A percentile compares a stretch with the other conserved stretches of the same genome.
phyloP scores from a whole-genome alignment of 768 basidiomycete genomes.

The Mycena rebaudengoi region DNA sequence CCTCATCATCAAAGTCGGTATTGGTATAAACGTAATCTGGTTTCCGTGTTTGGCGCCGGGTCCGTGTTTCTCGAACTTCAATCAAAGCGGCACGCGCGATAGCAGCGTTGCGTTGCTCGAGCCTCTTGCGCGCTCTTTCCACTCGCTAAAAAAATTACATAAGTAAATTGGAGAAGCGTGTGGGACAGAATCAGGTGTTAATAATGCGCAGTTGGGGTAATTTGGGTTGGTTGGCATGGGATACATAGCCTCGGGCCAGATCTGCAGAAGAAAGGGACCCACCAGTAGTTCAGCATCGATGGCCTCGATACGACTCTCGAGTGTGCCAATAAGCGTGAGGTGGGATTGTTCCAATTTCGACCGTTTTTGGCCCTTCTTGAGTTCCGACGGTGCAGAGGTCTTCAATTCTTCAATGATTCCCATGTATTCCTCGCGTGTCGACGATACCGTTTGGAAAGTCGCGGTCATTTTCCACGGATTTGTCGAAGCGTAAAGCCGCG shows the following conservation, averaged over 20 bases:
- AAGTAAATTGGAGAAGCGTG: constrained; percentile 21
- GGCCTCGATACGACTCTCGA: constrained; percentile 70
- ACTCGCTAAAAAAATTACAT: constrained; percentile 63
- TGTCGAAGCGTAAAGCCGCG: constrained; percentile 82
- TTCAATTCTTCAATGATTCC: constrained; percentile 70
- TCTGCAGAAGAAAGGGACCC: constrained; percentile 44
- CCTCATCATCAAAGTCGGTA: constrained; percentile 67
- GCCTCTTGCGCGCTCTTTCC: constrained; percentile 71
- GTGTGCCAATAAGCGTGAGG: constrained; percentile 62
- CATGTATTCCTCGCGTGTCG: constrained; percentile 79
- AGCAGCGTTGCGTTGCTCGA: constrained; percentile 70
- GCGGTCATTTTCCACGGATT: constrained; percentile 92
- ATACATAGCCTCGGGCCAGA: background rate
- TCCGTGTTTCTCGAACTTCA: constrained; percentile 82
- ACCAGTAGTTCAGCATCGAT: constrained; percentile 80
- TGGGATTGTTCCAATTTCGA: constrained; percentile 70
- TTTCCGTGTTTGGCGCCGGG: constrained; percentile 73
- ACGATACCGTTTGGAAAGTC: constrained; percentile 75
- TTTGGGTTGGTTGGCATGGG: constrained; percentile 4
- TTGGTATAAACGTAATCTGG: constrained; percentile 86
- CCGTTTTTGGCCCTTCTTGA: constrained; percentile 57
- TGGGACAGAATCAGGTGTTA: background rate
- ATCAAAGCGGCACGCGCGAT: constrained; percentile 64
- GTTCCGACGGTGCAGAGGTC: constrained; percentile 51
- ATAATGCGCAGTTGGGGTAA: background rate